Evolutionary conservation across 1,284 basidiomycete genomes (phyloP).

Genomic region (Limonomyces culmigenus): DNA sequence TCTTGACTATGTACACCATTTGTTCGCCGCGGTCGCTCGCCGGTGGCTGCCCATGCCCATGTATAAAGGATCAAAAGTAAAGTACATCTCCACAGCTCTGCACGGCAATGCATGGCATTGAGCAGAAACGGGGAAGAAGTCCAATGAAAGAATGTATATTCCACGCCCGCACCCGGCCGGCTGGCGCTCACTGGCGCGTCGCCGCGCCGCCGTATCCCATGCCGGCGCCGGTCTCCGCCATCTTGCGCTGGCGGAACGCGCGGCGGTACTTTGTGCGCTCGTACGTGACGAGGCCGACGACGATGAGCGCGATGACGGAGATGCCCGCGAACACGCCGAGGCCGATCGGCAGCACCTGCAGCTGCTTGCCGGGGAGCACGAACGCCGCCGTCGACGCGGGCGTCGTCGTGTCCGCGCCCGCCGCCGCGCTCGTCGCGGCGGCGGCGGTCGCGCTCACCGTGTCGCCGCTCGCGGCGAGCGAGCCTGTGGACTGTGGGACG

Average conservation of each 20-base stretch:
- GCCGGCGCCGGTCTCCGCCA: slow-evolving; percentile 42
- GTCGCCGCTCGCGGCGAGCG: no score
- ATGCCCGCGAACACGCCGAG: slow-evolving; percentile 69
- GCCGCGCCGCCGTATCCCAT: slow-evolving; percentile 50
- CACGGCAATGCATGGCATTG: no score
- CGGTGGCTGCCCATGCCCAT: no score
- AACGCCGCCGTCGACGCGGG: slow-evolving; percentile 24
- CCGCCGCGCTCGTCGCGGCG: slow-evolving; percentile 4
- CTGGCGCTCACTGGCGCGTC: no score
- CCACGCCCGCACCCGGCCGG: no score
- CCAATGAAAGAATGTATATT: no score
- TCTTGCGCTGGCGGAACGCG: slow-evolving; percentile 60
- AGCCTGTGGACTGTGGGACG: no score
- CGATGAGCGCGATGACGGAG: slow-evolving; percentile 59
- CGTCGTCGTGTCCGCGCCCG: slow-evolving; percentile 20
- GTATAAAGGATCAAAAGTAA: no score
- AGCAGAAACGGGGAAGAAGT: no score
- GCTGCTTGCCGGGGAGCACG: slow-evolving; percentile 47
- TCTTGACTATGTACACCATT: no score
- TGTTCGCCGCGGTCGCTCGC: no score
- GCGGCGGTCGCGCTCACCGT: slow-evolving; percentile 4
- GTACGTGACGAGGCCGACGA: slow-evolving; percentile 68
- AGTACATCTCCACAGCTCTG: no score
- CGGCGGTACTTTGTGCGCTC: slow-evolving; percentile 71
- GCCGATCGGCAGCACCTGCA: slow-evolving; percentile 65